These are phyloP conservation scores for Alloteropsis angusta DNA, from an alignment of 202 grass and related monocot species.

Conservation along the genomic window DNA sequence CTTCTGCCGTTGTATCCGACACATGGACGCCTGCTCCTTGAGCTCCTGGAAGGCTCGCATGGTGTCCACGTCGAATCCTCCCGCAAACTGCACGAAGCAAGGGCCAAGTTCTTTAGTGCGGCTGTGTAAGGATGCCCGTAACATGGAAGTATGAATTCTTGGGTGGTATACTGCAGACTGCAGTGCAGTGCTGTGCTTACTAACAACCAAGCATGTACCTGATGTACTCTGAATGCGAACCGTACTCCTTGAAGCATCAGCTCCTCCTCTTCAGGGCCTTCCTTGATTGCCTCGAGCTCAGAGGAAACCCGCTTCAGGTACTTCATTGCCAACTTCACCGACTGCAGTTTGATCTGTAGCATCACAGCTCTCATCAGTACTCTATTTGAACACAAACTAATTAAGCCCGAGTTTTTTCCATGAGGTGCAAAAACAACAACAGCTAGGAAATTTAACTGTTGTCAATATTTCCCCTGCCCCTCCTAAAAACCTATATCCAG, in stretches of 20 bases:
- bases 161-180: not conserved
- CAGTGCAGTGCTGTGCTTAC: not conserved
- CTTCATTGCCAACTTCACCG: constrained; percentile 80
- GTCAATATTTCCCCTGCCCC: not conserved
- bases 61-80: constrained; percentile 83
- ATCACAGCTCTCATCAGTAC: constrained; percentile 3
- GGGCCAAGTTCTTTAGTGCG: not conserved
- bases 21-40: constrained; percentile 80
- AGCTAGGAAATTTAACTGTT: not conserved
- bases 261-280: constrained; percentile 74
- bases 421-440: not conserved
- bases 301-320: constrained; percentile 84
- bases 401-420: not conserved
- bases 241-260: constrained; percentile 90
- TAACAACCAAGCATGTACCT: constrained; percentile 33
- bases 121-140: not conserved
- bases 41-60: constrained; percentile 96
- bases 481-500: too few relatives aligned
- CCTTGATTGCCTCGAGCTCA: constrained; percentile 54
- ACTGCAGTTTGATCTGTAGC: constrained; percentile 81
- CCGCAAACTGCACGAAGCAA: constrained; percentile 63
- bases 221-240: constrained; percentile 94
- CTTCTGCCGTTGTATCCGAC: constrained; percentile 42
- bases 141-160: not conserved
- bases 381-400: not conserved